Base-by-base conservation (phyloP, 2,329 filamentous ascomycete species). In the Calonectria pseudoturangicola region DNA sequence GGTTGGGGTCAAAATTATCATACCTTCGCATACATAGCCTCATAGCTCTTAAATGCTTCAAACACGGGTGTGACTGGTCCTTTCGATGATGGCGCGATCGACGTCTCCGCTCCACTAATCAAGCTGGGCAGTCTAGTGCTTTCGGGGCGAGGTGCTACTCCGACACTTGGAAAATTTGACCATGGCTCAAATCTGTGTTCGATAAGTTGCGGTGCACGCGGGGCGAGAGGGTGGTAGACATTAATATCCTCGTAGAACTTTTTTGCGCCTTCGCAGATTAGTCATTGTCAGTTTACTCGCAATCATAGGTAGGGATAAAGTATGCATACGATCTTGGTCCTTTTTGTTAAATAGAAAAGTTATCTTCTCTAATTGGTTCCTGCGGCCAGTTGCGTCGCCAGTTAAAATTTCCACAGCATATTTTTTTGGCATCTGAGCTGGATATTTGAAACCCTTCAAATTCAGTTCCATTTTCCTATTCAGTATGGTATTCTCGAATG, bases 261-360 rank as follows among this genome's bases (percentile, higher is more conserved):
- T 33, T 47, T 45, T 1, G 58, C 58, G 12, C 10, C 58, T 63
- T 33, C 16, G 33, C 1, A 2, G 1, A 16, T 28, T 10, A 33
- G 41, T 8, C 28, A 12, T 6, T 8, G 8, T 62, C 18, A 63
- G 25, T 33, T 47, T 39, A 2, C 13, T 41, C 18, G 7, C 33
- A 10, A 2, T 25, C 1, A 15, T 12, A 33, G 5, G 30, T 9
- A 33, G 16, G 4, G n/a, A 33, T 12, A 13, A 0, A 2, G 25
- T 16, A 4, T 15, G 16, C 58, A 33, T 25, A 63, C 58, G 47
- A 6, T 33, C 16, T 47, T n/a, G 25, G 12, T 63, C 58, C 16
- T 63, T 47, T 21, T 45, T 63, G 27, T 63, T 25, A 33, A 63
- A 63, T 2, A 45, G 16, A 63, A 63, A 63, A 10, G 9, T 47